phyloP scores from a whole-genome alignment of 2,329 filamentous ascomycete species.

The Fusarium sp. region DNA sequence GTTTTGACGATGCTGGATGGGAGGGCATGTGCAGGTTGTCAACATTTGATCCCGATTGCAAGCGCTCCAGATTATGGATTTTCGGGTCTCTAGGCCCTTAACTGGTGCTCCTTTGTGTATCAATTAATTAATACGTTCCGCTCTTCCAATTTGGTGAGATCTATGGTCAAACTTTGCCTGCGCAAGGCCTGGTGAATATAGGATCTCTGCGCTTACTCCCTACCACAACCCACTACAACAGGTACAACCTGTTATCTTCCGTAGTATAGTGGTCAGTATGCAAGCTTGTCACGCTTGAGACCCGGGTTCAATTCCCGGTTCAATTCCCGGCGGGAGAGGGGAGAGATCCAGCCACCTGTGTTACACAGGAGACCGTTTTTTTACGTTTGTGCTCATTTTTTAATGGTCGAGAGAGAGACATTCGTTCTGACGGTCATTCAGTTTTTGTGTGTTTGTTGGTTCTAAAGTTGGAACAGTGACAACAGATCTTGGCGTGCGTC shows the following conservation, averaged over 20 bases:
- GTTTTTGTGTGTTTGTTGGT: neutral
- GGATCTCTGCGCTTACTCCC: rapidly evolving
- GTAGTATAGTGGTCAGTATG: conserved; percentile 28
- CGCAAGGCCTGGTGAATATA: rapidly evolving
- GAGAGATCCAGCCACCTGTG: conserved; percentile 26
- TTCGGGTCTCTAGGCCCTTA: too few relatives aligned
- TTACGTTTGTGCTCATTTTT: rapidly evolving
- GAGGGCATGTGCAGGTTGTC: too few relatives aligned
- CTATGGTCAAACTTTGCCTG: neutral
- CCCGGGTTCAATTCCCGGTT: conserved; percentile 24
- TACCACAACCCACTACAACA: conserved; percentile 2
- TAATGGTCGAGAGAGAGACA: rapidly evolving
- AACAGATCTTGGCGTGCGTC: neutral
- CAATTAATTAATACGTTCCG: too few relatives aligned
- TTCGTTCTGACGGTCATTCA: neutral
- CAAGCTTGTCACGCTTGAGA: conserved; percentile 28
- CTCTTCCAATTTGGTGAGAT: too few relatives aligned
- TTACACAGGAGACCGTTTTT: conserved; percentile 7
- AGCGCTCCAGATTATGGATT: too few relatives aligned
- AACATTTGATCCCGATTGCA: neutral
- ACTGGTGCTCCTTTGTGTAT: too few relatives aligned
- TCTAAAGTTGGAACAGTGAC: neutral
- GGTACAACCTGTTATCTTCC: conserved; percentile 6
- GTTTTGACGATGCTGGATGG: neutral
- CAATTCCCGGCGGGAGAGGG: conserved; percentile 24